phyloP scores from a whole-genome alignment of 176 grass and related monocot species.

The Olyra latifolia region DNA sequence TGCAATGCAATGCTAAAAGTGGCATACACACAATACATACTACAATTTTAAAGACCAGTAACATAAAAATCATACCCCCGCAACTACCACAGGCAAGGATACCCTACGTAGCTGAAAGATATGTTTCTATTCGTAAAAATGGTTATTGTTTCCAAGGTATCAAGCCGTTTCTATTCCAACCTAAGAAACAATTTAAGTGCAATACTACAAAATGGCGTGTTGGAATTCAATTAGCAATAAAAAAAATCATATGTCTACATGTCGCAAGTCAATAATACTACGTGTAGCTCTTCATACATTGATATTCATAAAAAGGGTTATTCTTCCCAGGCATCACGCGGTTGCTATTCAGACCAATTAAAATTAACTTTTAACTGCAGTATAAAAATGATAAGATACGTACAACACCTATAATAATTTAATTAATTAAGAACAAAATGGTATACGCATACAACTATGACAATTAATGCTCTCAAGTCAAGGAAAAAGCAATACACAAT shows the following conservation, averaged over 20 bases:
- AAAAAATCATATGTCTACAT: too few species aligned
- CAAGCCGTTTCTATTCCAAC: background rate
- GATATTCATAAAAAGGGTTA: too few species aligned
- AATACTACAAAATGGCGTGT: background rate
- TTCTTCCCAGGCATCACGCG: too few species aligned
- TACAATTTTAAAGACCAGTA: background rate
- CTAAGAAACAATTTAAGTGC: background rate
- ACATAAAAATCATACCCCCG: background rate
- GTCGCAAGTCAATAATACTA: too few species aligned
- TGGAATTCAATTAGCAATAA: too few species aligned
- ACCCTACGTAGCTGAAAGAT: background rate
- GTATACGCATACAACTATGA: background rate
- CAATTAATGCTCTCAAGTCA: background rate
- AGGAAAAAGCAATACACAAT: background rate
- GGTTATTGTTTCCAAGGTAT: background rate
- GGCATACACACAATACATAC: background rate
- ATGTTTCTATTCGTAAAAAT: background rate
- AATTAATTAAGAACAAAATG: background rate
- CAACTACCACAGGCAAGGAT: background rate
- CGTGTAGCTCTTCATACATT: too few species aligned
- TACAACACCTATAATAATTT: background rate
- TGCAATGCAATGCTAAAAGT: background rate
- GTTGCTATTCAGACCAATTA: too few species aligned
- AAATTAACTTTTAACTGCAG: background rate
- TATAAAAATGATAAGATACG: background rate